A percentile compares a stretch with the other conserved stretches of the same genome.
phyloP scores from a whole-genome alignment of 306 rosid species.

The Rosa multiflora region DNA sequence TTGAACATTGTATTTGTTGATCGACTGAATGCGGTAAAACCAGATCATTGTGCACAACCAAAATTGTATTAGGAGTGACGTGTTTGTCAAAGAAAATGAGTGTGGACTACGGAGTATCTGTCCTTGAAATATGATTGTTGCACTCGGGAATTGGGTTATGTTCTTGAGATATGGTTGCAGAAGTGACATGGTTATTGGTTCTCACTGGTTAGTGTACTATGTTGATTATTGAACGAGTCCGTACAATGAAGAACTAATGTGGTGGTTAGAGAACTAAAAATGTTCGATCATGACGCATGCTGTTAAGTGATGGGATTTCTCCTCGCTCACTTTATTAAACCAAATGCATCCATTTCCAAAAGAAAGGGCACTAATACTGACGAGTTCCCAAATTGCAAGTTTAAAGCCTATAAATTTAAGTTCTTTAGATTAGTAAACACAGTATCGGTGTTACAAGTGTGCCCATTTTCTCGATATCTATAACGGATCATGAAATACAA shows the following conservation, averaged over 20 bases:
- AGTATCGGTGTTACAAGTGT: slow-evolving; percentile 10
- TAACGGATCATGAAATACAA: neutral
- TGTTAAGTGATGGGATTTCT: too few species aligned
- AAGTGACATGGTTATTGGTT: neutral
- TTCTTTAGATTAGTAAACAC: slow-evolving; percentile 37
- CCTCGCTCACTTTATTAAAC: neutral
- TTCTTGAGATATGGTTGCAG: too few species aligned
- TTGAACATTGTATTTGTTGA: neutral
- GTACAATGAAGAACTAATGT: neutral
- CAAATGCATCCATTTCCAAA: neutral
- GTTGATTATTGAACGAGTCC: neutral
- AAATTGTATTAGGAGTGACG: neutral
- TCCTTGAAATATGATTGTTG: neutral
- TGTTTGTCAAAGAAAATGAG: neutral
- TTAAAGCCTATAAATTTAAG: neutral
- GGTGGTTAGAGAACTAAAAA: too few species aligned
- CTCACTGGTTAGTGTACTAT: neutral
- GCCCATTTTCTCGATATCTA: slow-evolving; percentile 16
- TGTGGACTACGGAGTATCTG: neutral
- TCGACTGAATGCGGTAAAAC: neutral
- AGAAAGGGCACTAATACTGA: neutral
- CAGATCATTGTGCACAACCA: neutral
- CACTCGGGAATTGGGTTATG: neutral
- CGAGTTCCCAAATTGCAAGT: neutral
- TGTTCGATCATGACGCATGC: neutral